Evolutionary conservation across 306 rosid genomes (phyloP).

Genomic region (Prunus kanzakura): DNA sequence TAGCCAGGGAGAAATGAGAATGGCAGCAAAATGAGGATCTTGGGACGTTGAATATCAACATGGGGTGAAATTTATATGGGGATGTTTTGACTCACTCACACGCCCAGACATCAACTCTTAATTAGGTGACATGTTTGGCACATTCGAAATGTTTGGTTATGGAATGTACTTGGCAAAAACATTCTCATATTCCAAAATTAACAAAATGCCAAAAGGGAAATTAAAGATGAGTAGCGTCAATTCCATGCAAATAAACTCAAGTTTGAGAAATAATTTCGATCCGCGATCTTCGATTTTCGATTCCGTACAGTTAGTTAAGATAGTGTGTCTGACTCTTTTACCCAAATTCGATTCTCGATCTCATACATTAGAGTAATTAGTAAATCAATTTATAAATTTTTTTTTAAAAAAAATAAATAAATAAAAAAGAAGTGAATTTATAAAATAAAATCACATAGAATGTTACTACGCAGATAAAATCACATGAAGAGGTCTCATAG

Average conservation of each 20-base stretch:
- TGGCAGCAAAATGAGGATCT: constrained; percentile 13
- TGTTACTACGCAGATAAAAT: no score
- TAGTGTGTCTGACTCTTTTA: no score
- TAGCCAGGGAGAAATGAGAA: not conserved
- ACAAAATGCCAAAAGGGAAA: not conserved
- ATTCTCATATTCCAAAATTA: not conserved
- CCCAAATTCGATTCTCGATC: no score
- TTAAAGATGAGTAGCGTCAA: not conserved
- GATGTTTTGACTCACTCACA: not conserved
- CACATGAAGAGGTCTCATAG: no score
- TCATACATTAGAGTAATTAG: no score
- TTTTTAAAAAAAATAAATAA: no score
- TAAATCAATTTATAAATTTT: no score
- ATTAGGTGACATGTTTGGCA: not conserved
- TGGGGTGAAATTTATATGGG: not conserved
- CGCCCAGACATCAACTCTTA: no score
- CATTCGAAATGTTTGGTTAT: not conserved
- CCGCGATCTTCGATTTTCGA: no score
- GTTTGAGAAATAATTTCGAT: not conserved
- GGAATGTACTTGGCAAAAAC: not conserved
- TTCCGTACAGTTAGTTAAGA: no score
- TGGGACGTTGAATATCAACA: not conserved
- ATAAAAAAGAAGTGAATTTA: no score
- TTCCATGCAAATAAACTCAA: not conserved
- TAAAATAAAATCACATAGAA: no score